These are phyloP conservation scores for Selaginella moellendorffii DNA, from an alignment of 75 land plant genomes.

Conservation along the genomic window DNA sequence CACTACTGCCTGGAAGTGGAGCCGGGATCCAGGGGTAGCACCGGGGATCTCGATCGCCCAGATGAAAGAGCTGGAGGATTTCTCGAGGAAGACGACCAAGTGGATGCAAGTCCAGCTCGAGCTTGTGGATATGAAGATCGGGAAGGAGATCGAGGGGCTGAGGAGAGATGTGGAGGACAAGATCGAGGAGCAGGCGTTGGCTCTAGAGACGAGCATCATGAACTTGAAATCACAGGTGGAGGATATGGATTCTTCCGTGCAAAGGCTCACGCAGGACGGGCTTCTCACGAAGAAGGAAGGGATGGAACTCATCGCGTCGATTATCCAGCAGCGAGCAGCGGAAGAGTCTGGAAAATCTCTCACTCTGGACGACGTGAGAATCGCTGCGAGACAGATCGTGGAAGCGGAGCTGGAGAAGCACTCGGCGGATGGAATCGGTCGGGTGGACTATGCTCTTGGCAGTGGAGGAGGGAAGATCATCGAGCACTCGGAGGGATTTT, in stretches of 20 bases:
- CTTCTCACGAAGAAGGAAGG: constrained; percentile 38
- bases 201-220: neutral
- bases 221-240: constrained; percentile 1
- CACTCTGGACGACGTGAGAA: constrained; percentile 58
- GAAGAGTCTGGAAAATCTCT: constrained; percentile 22
- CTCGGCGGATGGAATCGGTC: constrained; percentile 91
- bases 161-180: neutral
- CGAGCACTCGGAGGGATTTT: neutral
- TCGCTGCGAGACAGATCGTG: constrained; percentile 48
- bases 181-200: neutral
- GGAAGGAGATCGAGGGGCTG: constrained; percentile 2
- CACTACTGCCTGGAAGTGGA: neutral
- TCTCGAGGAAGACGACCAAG: constrained; percentile 2
- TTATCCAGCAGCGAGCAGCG: constrained; percentile 27
- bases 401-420: constrained; percentile 73
- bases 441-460: constrained; percentile 45
- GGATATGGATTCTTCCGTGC: neutral
- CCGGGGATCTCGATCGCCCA: neutral
- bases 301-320: constrained; percentile 28
- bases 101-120: constrained; percentile 10
- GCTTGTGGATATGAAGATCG: constrained; percentile 5
- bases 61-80: constrained; percentile 2
- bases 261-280: neutral
- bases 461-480: constrained; percentile 1
- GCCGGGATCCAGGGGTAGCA: neutral